Evolutionary conservation across 148 eudicot genomes (phyloP).

Genomic region (Arbutus unedo): DNA sequence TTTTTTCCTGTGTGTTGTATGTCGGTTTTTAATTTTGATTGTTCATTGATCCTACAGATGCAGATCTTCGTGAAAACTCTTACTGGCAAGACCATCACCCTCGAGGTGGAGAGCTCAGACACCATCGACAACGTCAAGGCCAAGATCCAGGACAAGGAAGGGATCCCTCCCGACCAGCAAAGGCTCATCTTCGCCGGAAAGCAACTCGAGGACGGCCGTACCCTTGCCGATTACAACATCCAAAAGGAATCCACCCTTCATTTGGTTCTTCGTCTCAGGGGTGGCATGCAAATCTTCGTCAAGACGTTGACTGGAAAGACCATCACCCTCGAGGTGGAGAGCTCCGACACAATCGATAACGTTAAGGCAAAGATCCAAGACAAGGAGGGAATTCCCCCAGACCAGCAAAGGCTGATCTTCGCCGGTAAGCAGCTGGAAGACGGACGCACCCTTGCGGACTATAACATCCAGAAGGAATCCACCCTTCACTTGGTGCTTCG

Average conservation of each 20-base stretch:
- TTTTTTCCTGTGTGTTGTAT: too few species aligned
- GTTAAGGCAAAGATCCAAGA: neutral
- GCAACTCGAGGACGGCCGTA: constrained; percentile 13
- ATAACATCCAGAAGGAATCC: constrained; percentile 21
- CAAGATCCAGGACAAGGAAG: too few species aligned
- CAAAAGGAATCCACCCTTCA: constrained; percentile 6
- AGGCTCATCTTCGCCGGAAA: neutral
- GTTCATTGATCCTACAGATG: neutral
- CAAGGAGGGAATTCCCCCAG: constrained; percentile 18
- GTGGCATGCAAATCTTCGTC: neutral
- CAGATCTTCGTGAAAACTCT: constrained; percentile 19
- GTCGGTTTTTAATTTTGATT: neutral
- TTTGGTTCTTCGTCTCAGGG: neutral
- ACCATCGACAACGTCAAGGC: too few species aligned
- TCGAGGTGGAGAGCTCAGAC: too few species aligned
- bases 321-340: neutral
- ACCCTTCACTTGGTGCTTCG: neutral
- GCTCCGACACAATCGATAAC: neutral
- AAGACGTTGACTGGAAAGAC: neutral
- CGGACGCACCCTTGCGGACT: constrained; percentile 15
- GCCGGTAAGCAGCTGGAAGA: constrained; percentile 20
- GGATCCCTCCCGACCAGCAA: too few species aligned
- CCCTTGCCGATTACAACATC: constrained; percentile 12
- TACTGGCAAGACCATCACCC: constrained; percentile 17
- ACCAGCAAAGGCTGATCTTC: constrained; percentile 17